Evolutionary conservation across 2,329 filamentous ascomycete genomes (phyloP).

Genomic region (Pezicula carpinea): DNA sequence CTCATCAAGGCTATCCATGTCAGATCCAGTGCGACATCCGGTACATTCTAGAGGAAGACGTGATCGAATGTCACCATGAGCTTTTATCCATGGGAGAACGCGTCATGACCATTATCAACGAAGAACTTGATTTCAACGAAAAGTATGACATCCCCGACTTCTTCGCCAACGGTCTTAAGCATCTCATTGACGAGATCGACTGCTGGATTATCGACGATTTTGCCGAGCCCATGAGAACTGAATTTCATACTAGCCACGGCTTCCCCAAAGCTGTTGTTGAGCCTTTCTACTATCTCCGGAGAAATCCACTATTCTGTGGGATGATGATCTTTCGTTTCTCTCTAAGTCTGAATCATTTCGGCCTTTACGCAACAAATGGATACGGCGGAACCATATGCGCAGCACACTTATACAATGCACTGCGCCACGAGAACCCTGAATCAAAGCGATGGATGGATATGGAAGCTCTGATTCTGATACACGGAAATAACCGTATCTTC

Average conservation of each 20-base stretch:
- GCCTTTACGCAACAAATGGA: slow-evolving; percentile 5
- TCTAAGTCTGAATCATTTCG: slow-evolving; percentile 11
- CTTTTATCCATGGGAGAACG: slow-evolving; percentile 8
- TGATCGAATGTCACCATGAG: slow-evolving; percentile 7
- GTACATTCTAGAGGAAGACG: slow-evolving; percentile 24
- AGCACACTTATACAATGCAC: slow-evolving; percentile 14
- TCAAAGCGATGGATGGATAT: slow-evolving; percentile 13
- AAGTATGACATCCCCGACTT: slow-evolving; percentile 1
- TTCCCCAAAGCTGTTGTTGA: background rate
- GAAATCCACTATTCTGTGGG: slow-evolving; percentile 13
- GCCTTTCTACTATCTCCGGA: slow-evolving; percentile 7
- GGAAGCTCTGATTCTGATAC: slow-evolving; percentile 14
- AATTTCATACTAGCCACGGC: slow-evolving; percentile 2
- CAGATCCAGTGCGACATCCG: slow-evolving; percentile 29
- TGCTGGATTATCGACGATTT: slow-evolving; percentile 13
- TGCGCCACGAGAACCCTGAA: slow-evolving; percentile 6
- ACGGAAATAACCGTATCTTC: slow-evolving; percentile 7
- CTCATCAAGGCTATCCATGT: slow-evolving; percentile 24
- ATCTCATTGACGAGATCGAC: slow-evolving; percentile 6
- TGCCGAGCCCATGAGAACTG: background rate
- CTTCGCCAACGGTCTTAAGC: background rate
- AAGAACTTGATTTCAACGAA: slow-evolving; percentile 6
- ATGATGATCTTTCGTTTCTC: slow-evolving; percentile 11
- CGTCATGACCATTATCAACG: slow-evolving; percentile 2
- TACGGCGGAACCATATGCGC: slow-evolving; percentile 5